Conservation (phyloP, 257 asterid genomes). For the Lycium barbarum region DNA sequence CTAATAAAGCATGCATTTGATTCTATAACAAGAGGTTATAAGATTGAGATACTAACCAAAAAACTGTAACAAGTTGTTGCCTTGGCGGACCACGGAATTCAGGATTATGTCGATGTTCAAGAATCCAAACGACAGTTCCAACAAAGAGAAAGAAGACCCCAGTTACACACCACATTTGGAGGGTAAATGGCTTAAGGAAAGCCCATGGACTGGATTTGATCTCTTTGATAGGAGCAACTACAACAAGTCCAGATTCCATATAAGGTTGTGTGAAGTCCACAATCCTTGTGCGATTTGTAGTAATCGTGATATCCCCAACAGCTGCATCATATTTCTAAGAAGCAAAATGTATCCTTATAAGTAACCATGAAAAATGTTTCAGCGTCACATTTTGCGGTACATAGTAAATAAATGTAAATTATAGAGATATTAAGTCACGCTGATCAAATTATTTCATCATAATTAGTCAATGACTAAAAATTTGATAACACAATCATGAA, state of each 20-base stretch:
- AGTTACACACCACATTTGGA: slow-evolving; percentile 96
- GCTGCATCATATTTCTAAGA: slow-evolving; percentile 87
- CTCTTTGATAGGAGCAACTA: slow-evolving; percentile 67
- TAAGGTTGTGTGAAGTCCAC: slow-evolving; percentile 97
- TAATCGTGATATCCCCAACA: slow-evolving; percentile 91
- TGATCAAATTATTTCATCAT: neutral
- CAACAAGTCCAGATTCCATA: slow-evolving; percentile 91
- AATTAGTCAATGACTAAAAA: neutral
- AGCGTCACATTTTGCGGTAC: neutral
- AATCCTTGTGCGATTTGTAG: slow-evolving; percentile 81
- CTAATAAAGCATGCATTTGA: slow-evolving; percentile 1
- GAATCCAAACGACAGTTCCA: slow-evolving; percentile 94
- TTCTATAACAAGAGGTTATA: neutral
- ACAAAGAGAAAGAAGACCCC: slow-evolving; percentile 78
- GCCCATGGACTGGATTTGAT: slow-evolving; percentile 82
- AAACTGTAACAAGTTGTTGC: slow-evolving; percentile 72
- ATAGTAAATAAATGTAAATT: neutral
- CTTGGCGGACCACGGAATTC: slow-evolving; percentile 96
- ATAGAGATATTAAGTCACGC: neutral
- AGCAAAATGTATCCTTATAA: slow-evolving; percentile 35
- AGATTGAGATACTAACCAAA: slow-evolving; percentile 62
- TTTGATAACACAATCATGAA: neutral
- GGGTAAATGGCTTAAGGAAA: slow-evolving; percentile 86
- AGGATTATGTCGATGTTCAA: slow-evolving; percentile 82
- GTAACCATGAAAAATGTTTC: neutral